These are phyloP conservation scores for Dendrobium catenatum DNA, from an alignment of 106 monocot species.

Conservation along the genomic window DNA sequence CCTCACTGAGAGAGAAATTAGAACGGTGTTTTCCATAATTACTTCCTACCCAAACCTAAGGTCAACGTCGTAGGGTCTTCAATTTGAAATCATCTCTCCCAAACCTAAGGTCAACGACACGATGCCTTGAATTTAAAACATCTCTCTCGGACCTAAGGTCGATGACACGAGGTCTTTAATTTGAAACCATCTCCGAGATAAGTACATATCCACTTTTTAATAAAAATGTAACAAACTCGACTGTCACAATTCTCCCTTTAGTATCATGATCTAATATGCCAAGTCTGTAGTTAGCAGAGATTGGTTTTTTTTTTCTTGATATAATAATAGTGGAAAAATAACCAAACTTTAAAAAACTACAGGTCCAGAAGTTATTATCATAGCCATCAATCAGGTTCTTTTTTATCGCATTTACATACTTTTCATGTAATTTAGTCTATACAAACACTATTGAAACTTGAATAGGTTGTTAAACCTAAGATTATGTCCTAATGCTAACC, in stretches of 20 bases:
- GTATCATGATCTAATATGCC: constrained; percentile 58
- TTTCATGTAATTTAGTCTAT: constrained; percentile 97
- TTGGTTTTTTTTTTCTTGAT: constrained; percentile 93
- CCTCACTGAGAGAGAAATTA: too few species aligned
- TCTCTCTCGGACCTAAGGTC: too few species aligned
- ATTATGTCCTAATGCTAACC: too few species aligned
- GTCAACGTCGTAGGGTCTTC: too few species aligned
- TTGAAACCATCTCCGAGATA: constrained; percentile 73
- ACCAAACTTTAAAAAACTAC: constrained; percentile 85
- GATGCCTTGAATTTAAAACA: too few species aligned
- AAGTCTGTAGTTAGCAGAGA: constrained; percentile 79
- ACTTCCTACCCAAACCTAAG: too few species aligned
- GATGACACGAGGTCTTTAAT: too few species aligned
- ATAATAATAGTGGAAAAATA: constrained; percentile 92
- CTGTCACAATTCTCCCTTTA: constrained; percentile 60
- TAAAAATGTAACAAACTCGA: constrained; percentile 56
- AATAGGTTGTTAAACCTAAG: too few species aligned
- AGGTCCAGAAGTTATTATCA: constrained; percentile 83
- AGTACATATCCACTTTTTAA: constrained; percentile 60
- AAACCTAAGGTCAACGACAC: too few species aligned
- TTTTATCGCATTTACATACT: constrained; percentile 74
- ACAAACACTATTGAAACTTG: background rate
- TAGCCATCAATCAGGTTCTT: constrained; percentile 79
- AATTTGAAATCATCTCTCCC: too few species aligned
- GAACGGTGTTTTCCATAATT: too few species aligned